Percentiles rank a stretch among this genome's conserved stretches.
These are phyloP conservation scores for Dipteronia sinensis DNA, from an alignment of 345 rosid species.

Conservation along the genomic window DNA sequence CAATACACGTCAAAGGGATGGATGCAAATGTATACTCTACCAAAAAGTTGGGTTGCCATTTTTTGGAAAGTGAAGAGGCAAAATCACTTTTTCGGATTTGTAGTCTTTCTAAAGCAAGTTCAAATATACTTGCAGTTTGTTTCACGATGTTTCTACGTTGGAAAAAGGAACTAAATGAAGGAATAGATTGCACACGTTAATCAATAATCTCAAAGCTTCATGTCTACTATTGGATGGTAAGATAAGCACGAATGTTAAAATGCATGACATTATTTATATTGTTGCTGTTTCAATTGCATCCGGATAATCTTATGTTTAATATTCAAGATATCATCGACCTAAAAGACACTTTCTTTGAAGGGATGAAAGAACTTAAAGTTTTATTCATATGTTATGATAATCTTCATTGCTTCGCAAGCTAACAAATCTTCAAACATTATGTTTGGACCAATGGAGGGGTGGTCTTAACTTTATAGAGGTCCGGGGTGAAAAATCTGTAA, in stretches of 20 bases:
- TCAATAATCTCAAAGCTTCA: no score
- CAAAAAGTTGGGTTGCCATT: no score
- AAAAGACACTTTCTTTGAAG: slow-evolving; percentile 11
- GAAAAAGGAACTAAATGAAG: slow-evolving; percentile 14
- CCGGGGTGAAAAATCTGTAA: no score
- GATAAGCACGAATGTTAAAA: neutral
- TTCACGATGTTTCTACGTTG: neutral
- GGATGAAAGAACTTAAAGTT: slow-evolving; percentile 27
- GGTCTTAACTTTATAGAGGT: no score
- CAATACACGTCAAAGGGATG: no score
- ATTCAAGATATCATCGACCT: neutral
- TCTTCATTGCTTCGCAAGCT: slow-evolving; percentile 18
- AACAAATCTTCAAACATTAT: slow-evolving; percentile 19
- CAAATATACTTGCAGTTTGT: slow-evolving; percentile 14
- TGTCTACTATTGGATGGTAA: neutral
- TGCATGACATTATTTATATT: neutral
- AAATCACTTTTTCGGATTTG: no score
- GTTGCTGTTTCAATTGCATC: no score
- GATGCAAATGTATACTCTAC: no score
- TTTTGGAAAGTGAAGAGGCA: no score
- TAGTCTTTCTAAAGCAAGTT: no score
- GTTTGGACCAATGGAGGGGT: neutral
- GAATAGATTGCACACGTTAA: neutral
- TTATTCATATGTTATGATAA: neutral
- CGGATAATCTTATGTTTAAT: neutral